Evolutionary conservation across 208 protist species (phyloP).

Genomic region (Acanthamoeba castellanii): DNA sequence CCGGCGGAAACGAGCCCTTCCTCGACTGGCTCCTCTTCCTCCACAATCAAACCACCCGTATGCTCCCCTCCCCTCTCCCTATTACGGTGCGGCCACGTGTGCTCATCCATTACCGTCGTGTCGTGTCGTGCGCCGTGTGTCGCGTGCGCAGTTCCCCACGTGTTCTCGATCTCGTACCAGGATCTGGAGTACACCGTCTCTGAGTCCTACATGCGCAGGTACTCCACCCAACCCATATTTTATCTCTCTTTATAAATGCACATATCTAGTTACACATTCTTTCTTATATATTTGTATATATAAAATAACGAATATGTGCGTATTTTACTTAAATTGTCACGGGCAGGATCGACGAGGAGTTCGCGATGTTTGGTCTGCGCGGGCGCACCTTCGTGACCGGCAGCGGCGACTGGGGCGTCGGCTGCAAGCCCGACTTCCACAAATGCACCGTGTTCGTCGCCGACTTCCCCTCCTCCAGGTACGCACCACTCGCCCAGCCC

Average conservation of each 20-base stretch:
- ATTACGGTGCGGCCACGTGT: not conserved
- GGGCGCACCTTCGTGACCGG: conserved; percentile 15
- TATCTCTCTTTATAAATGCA: too few relatives aligned
- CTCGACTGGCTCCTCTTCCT: conserved; percentile 27
- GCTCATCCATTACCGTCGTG: not conserved
- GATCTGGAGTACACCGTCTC: conserved; percentile 31
- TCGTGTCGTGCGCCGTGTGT: not conserved
- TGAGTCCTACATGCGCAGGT: conserved; percentile 19
- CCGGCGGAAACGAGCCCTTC: not conserved
- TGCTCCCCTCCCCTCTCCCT: not conserved
- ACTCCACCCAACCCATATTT: not conserved
- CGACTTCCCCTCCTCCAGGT: conserved; percentile 16
- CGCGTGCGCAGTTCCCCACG: not conserved
- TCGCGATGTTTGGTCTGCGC: not conserved
- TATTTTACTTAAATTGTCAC: too few relatives aligned
- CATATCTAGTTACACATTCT: too few relatives aligned
- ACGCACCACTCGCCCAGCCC: too few relatives aligned
- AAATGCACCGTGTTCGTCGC: not conserved
- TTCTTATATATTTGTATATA: too few relatives aligned
- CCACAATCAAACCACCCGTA: conserved; percentile 16
- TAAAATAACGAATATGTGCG: too few relatives aligned
- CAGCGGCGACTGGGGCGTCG: conserved; percentile 23
- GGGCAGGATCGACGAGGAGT: conserved; percentile 19
- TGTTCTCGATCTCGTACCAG: conserved; percentile 42
- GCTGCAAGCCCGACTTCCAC: conserved; percentile 11